Evolutionary conservation across 2,329 filamentous ascomycete species (phyloP).

Genomic region (Talaromyces islandicus): DNA sequence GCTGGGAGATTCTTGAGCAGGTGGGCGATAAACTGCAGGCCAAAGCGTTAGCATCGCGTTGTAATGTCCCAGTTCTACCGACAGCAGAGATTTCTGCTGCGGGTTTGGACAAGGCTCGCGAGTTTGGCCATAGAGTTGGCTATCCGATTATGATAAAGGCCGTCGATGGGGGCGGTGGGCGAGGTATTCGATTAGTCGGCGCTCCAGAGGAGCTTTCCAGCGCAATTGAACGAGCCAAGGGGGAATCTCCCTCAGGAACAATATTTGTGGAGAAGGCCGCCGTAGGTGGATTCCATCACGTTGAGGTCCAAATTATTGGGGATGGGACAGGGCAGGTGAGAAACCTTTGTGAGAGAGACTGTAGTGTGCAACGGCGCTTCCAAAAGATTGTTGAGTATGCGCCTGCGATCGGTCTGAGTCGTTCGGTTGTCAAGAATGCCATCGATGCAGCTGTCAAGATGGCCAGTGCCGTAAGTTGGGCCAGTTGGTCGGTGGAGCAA

Average conservation of each 20-base stretch:
- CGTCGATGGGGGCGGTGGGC: slow-evolving; percentile 58
- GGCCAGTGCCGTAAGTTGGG: slow-evolving; percentile 37
- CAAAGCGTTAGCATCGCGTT: slow-evolving; percentile 45
- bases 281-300: slow-evolving; percentile 54
- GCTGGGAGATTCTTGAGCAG: slow-evolving; percentile 50
- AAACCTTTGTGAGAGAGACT: slow-evolving; percentile 57
- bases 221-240: slow-evolving; percentile 46
- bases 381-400: slow-evolving; percentile 58
- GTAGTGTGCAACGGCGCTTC: slow-evolving; percentile 54
- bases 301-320: slow-evolving; percentile 55
- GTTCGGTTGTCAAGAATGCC: slow-evolving; percentile 42
- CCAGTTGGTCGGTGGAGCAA: slow-evolving; percentile 12
- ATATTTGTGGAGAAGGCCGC: slow-evolving; percentile 60
- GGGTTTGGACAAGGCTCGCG: slow-evolving; percentile 35
- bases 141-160: slow-evolving; percentile 59
- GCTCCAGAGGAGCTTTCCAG: slow-evolving; percentile 39
- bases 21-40: slow-evolving; percentile 54
- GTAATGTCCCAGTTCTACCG: slow-evolving; percentile 47
- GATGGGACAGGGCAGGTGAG: slow-evolving; percentile 48
- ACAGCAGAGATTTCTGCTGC: slow-evolving; percentile 43
- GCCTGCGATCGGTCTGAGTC: slow-evolving; percentile 45
- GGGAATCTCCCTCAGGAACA: slow-evolving; percentile 53
- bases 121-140: slow-evolving; percentile 54
- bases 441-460: slow-evolving; percentile 51
- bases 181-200: slow-evolving; percentile 53